Evolutionary conservation across 129 eudicot species (phyloP), one percentile per base, ranked within the genome.

Genomic region (Kitagawia praeruptora): DNA sequence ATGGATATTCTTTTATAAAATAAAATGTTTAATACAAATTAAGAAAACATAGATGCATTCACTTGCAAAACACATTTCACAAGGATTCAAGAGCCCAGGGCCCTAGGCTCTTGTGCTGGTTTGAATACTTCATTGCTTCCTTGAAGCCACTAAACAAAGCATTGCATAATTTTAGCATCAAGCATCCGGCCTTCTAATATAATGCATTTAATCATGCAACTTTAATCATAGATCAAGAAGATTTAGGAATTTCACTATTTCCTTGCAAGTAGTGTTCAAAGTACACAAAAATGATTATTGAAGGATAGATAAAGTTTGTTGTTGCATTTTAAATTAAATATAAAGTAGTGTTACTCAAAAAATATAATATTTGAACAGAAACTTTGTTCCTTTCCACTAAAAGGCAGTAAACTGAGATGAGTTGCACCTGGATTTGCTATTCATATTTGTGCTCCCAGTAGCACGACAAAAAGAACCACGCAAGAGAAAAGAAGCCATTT

Each of bases 381-480:
- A 61, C 1, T 9, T 25, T 61, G 69, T 25, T 61, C 34, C 34
- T n/a, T 61, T 61, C 28, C 34, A 0, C 11, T n/a, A n/a, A 3
- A 61, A 61, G 16, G 15, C 69, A 1, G 12, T 58, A 58, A 56
- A 73, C 0, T 23, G 54, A 40, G 45, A 41, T 42, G 23, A 42
- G 63, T 31, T 44, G 45, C 25, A 96, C 99, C 99, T 96, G 40
- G 99, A 96, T 82, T 96, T 94, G 72, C 93, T 90, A 66, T 96
- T 96, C 99, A 96, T 96, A 37, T 96, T 92, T 71, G 99, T 96
- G 91, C 99, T 96, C n/a, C 89, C 98, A 21, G 99, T 96, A 15
- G 98, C 99, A 54, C 99, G 93, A 39, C 91, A 63, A 16, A 90
- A 80, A 1, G 99, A 92, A 67, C 99, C 99, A 45, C 96, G 97